These are phyloP conservation scores for Parietaria judaica DNA, from an alignment of 306 rosid species.

Conservation along the genomic window DNA sequence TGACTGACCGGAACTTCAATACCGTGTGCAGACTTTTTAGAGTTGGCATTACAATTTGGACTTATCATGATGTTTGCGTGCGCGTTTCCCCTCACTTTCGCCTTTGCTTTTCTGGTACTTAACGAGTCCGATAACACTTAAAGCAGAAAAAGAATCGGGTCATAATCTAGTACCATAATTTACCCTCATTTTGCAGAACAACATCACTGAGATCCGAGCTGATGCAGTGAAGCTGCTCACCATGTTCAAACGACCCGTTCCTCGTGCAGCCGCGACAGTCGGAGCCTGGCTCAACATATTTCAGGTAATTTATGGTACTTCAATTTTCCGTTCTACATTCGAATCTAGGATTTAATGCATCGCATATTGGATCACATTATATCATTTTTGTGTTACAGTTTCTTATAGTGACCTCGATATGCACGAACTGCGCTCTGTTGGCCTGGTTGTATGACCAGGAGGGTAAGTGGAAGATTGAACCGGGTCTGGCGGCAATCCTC, in stretches of 20 bases:
- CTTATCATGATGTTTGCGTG: conserved; percentile 97
- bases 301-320: conserved; percentile 44
- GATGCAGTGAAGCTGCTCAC: conserved; percentile 91
- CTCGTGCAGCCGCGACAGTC: conserved; percentile 71
- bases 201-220: conserved; percentile 84
- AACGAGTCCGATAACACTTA: conserved; percentile 13
- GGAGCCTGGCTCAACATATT: conserved; percentile 99
- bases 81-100: conserved; percentile 90
- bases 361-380: too few species aligned
- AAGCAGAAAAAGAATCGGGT: conserved; percentile 2
- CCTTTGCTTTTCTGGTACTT: conserved; percentile 72
- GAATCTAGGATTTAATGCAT: too few species aligned
- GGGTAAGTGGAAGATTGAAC: conserved; percentile 93
- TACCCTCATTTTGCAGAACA: conserved; percentile 47
- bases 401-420: conserved; percentile 70
- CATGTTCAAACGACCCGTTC: conserved; percentile 76
- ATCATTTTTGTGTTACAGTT: conserved; percentile 40
- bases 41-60: conserved; percentile 95
- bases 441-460: conserved; percentile 89
- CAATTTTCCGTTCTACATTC: too few species aligned
- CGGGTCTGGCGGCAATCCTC: conserved; percentile 87
- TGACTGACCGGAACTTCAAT: background rate
- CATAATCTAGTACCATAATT: conserved; percentile 14
- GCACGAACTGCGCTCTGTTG: conserved; percentile 92
- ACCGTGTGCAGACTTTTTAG: conserved; percentile 71